Base-by-base conservation (phyloP, 352 stramenopile genomes). In the Phytophthora boehmeriae region DNA sequence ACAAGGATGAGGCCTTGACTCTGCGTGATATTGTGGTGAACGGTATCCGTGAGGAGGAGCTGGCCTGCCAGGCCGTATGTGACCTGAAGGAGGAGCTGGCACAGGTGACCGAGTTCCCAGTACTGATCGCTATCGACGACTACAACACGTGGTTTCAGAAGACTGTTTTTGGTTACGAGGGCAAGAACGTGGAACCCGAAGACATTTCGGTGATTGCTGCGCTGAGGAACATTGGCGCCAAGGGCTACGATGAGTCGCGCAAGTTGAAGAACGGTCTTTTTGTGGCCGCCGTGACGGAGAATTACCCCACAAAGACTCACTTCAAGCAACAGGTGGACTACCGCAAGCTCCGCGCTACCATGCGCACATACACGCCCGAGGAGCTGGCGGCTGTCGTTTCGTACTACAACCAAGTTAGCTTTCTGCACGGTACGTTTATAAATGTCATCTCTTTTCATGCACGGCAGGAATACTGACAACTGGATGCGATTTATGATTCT, bases 81-180 rank as follows among this genome's bases (percentile, higher is more conserved):
- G 88, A 96, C 58, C 70, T 96, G 44, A 88, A 86, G 42, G 66
- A 71, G 14, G 88, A 96, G 65, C 66, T 96, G 38, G 78, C 80
- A 43, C 71, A 88, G 58, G 80, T 88, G 30, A 93, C 83, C 27
- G 86, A 96, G 66, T 92, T 91, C 65, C 83, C 84, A 5, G 88
- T 96, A 59, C 67, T 96, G 10, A 88, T 96, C 53, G 88, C 88
- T 11, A 78, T 96, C 14, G 88, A 96, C 68, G 86, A 96, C 68
- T 96, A 94, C 83, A 96, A 94, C 73, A 83, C 69, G 62, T 93
- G 83, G 82, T 94, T 94, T 55, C 73, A 88, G 54, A 83, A 90
- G 68, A 95, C 88, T 0, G 80, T 95, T 17, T 95, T 96, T 49
- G 86, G 84, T 43, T 96, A 93, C 71, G 88, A 96, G 57, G 84